Base-by-base conservation (phyloP, 495 filamentous ascomycete genomes). In the Hypoxylon rickii region DNA sequence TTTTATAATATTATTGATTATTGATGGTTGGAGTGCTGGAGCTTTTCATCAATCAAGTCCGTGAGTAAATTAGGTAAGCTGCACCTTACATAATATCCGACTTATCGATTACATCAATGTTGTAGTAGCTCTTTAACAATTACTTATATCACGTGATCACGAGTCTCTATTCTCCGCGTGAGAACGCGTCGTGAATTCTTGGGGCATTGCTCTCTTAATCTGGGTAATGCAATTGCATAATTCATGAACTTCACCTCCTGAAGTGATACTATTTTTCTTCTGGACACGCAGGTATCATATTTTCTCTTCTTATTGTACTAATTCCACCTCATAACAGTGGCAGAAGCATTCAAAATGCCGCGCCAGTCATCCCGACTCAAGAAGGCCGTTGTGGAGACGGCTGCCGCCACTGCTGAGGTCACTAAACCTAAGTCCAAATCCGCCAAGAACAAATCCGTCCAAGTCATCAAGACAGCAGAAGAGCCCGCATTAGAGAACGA, bases 61-160 rank as follows among this genome's bases (percentile, higher is more conserved):
- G n/a, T n/a, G n/a, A n/a, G n/a, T n/a, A n/a, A n/a, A n/a, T n/a
- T n/a, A n/a, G n/a, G n/a, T n/a, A n/a, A n/a, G n/a, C n/a, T n/a
- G n/a, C n/a, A n/a, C n/a, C n/a, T n/a, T n/a, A n/a, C n/a, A n/a
- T n/a, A n/a, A n/a, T n/a, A n/a, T n/a, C n/a, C n/a, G n/a, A n/a
- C n/a, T n/a, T n/a, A n/a, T n/a, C n/a, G n/a, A n/a, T n/a, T n/a
- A n/a, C n/a, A n/a, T n/a, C n/a, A n/a, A n/a, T n/a, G n/a, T 51
- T 50, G 50, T 61, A 51, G 32, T 12, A 2, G 17, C 1, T 29
- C 10, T 4, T 1, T 29, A 8, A 34, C 42, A 56, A 55, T 49
- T 57, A 63, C 58, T 63, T 36, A 48, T 31, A 17, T 6, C 59
- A 63, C 59, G 59, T 63, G 59, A 58, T 11, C 7, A 45, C 53